phyloP scores from a whole-genome alignment of 345 rosid genomes.

The Pelargonium nanum region DNA sequence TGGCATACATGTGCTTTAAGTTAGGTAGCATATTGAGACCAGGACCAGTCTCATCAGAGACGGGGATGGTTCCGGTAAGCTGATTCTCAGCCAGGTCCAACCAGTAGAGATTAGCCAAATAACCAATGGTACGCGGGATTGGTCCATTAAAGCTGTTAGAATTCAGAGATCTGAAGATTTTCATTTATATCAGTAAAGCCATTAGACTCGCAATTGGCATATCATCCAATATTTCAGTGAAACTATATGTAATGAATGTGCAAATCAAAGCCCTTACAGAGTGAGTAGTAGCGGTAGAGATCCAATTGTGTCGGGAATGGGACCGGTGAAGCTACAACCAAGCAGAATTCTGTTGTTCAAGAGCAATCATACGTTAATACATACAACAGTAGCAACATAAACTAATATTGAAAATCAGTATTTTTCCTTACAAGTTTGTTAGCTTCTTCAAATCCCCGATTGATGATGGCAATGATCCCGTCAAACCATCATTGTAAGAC shows the following conservation, averaged over 20 bases:
- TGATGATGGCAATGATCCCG: conserved; percentile 53
- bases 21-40: conserved; percentile 31
- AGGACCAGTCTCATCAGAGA: conserved; percentile 24
- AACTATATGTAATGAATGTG: neutral
- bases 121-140: conserved; percentile 39
- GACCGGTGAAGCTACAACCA: conserved; percentile 65
- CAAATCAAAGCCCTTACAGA: conserved; percentile 39
- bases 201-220: too few species aligned
- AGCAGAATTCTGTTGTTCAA: conserved; percentile 45
- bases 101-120: conserved; percentile 27
- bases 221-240: too few species aligned
- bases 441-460: conserved; percentile 54
- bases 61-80: conserved; percentile 32
- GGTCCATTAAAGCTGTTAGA: conserved; percentile 29
- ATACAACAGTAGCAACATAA: neutral
- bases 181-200: neutral
- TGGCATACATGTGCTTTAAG: conserved; percentile 30
- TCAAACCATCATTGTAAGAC: conserved; percentile 48
- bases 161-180: conserved; percentile 30
- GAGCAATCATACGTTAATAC: neutral
- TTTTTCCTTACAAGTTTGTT: conserved; percentile 46
- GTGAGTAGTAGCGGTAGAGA: conserved; percentile 28
- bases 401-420: neutral
- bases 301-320: conserved; percentile 61
- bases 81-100: conserved; percentile 36